A percentile compares a stretch with the other conserved stretches of the same genome.
These are phyloP conservation scores for Mrakiaceae sp. DNA, from an alignment of 1,284 basidiomycete species.

Conservation along the genomic window DNA sequence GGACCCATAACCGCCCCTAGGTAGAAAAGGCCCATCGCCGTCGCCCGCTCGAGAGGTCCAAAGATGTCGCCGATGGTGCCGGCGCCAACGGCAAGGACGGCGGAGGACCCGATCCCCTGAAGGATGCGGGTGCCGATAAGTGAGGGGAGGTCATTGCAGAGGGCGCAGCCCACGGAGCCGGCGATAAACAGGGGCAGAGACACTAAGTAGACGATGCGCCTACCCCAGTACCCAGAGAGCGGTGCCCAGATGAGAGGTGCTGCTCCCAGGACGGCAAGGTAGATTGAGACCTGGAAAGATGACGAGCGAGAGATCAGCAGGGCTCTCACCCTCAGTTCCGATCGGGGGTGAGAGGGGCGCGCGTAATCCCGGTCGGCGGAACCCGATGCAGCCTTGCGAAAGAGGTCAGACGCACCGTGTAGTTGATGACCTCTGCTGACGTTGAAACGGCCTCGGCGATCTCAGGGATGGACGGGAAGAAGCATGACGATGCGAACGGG, in stretches of 20 bases:
- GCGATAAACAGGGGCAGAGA: constrained; percentile 52
- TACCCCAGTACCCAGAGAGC: constrained; percentile 43
- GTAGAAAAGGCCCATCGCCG: constrained; percentile 52
- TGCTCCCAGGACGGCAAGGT: constrained; percentile 33
- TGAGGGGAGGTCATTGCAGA: constrained; percentile 39
- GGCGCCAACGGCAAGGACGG: constrained; percentile 47
- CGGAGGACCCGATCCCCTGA: constrained; percentile 49
- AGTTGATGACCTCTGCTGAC: constrained; percentile 47
- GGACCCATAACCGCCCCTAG: constrained; percentile 32
- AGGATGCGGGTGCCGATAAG: constrained; percentile 52
- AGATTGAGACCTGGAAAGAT: constrained; percentile 41
- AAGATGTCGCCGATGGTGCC: constrained; percentile 57
- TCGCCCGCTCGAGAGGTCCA: constrained; percentile 48
- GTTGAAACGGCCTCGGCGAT: constrained; percentile 51
- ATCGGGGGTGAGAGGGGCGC: constrained; percentile 17
- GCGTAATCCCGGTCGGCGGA: constrained; percentile 21
- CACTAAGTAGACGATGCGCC: constrained; percentile 36
- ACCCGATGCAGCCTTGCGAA: constrained; percentile 21
- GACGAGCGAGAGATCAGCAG: constrained; percentile 20
- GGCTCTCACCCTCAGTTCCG: constrained; percentile 1
- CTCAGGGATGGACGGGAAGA: constrained; percentile 56
- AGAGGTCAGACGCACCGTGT: constrained; percentile 28
- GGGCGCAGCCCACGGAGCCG: constrained; percentile 49
- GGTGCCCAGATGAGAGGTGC: constrained; percentile 45
- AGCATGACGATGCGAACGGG: constrained; percentile 52